Conservation (phyloP, 495 filamentous ascomycete species). For the Penicillium crystallinum region DNA sequence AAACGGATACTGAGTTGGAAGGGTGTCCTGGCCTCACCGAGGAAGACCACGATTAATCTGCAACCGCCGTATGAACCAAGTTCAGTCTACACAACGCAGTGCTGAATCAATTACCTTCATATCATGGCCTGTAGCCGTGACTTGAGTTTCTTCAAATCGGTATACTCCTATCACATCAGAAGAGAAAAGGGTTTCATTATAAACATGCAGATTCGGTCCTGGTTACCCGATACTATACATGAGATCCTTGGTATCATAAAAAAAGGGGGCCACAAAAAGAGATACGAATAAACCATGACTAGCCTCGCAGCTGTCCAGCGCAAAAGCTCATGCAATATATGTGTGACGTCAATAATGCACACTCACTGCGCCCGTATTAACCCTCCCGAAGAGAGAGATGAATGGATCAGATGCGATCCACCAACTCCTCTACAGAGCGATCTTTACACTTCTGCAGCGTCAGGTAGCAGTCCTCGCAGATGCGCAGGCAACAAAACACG, state of each 20-base stretch:
- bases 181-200: conserved; percentile 9
- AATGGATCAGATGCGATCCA: conserved; percentile 14
- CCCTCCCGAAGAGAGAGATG: not conserved
- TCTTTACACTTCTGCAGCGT: conserved; percentile 32
- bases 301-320: not conserved
- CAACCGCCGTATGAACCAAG: not conserved
- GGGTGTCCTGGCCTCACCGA: conserved; percentile 87
- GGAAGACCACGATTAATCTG: conserved; percentile 77
- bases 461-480: conserved; percentile 40
- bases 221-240: conserved; percentile 22
- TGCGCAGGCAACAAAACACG: conserved; percentile 45
- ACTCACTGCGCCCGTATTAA: not conserved
- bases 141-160: not conserved
- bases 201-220: conserved; percentile 13
- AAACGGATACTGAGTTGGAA: conserved; percentile 58
- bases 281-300: not conserved
- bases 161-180: not conserved
- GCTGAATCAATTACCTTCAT: not conserved
- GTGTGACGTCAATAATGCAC: not conserved
- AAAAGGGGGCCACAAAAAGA: conserved; percentile 3
- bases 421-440: conserved; percentile 34
- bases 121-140: not conserved
- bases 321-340: not conserved
- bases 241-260: conserved; percentile 25
- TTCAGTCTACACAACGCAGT: not conserved